Percentiles rank a stretch among this genome's conserved stretches.
Conservation (phyloP, 306 rosid species). For the Ammopiptanthus mongolicus region DNA sequence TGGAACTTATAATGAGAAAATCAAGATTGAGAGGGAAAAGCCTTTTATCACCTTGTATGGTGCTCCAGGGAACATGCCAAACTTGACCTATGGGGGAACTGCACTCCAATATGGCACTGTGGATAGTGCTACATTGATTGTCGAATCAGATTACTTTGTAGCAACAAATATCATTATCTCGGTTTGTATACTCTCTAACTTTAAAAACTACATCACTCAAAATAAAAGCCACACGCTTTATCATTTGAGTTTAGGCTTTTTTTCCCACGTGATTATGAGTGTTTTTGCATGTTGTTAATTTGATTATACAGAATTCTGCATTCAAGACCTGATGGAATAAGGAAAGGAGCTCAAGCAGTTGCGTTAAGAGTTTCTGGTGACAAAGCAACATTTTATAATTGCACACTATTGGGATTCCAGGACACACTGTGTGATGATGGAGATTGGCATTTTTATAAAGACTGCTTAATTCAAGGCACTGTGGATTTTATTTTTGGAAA, state of each 20-base stretch:
- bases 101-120: conserved; percentile 47
- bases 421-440: too few relatives aligned
- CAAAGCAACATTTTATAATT: too few relatives aligned
- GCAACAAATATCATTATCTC: not conserved
- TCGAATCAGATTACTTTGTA: conserved; percentile 5
- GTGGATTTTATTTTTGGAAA: conserved; percentile 26
- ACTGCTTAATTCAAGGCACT: conserved; percentile 15
- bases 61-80: conserved; percentile 26
- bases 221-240: not conserved
- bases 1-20: conserved; percentile 56
- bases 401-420: too few relatives aligned
- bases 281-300: too few relatives aligned
- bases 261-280: too few relatives aligned
- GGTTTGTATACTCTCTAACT: conserved; percentile 20
- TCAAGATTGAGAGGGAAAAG: too few relatives aligned
- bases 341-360: too few relatives aligned
- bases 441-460: too few relatives aligned
- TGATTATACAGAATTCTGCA: conserved; percentile 7
- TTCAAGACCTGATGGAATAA: conserved; percentile 12
- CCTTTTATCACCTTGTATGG: conserved; percentile 52
- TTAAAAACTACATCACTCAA: too few relatives aligned
- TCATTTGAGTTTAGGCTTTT: not conserved
- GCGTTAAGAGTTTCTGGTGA: too few relatives aligned
- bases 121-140: conserved; percentile 42
- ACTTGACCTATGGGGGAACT: conserved; percentile 35